phyloP scores from a whole-genome alignment of 1,139 yeast genomes.

The Geotrichum carabidarum region DNA sequence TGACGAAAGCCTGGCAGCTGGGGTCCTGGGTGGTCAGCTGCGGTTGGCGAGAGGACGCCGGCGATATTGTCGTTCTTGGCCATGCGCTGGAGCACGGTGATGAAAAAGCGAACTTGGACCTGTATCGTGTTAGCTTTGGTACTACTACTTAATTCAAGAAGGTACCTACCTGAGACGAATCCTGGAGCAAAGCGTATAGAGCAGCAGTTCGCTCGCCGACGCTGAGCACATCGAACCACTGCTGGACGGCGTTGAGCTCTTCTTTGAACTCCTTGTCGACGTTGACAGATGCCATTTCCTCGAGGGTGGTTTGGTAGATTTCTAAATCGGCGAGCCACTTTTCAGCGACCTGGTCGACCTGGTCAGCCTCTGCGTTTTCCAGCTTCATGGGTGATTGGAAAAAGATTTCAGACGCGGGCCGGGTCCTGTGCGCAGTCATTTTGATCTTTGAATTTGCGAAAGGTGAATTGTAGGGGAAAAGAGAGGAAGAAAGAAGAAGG shows the following conservation, averaged over 20 bases:
- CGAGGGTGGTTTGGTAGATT: slow-evolving; percentile 34
- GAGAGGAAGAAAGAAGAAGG: neutral
- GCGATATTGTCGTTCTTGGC: slow-evolving; percentile 33
- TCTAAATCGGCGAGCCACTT: slow-evolving; percentile 37
- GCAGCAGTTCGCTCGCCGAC: slow-evolving; percentile 41
- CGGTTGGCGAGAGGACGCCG: slow-evolving; percentile 32
- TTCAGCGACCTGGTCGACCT: slow-evolving; percentile 31
- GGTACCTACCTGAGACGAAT: slow-evolving; percentile 30
- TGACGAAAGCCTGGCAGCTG: slow-evolving; percentile 3
- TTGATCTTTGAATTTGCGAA: neutral
- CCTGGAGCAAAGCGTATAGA: slow-evolving; percentile 37
- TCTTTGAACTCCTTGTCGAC: slow-evolving; percentile 29
- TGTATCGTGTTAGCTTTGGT: neutral
- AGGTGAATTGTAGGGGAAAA: neutral
- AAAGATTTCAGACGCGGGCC: slow-evolving; percentile 31
- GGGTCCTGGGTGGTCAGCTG: slow-evolving; percentile 17
- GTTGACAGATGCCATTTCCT: slow-evolving; percentile 38
- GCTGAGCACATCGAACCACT: slow-evolving; percentile 38
- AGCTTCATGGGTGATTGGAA: slow-evolving; percentile 10
- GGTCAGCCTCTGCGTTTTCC: slow-evolving; percentile 20
- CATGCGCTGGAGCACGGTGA: slow-evolving; percentile 37
- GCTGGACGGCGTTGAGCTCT: slow-evolving; percentile 36
- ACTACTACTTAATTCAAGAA: neutral
- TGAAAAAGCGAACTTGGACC: slow-evolving; percentile 38
- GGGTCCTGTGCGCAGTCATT: slow-evolving; percentile 22